Percentiles rank a stretch among this genome's conserved stretches.
These are phyloP conservation scores for Coix lacrymajobi DNA, from an alignment of 176 grass and related monocot genomes.

Conservation along the genomic window DNA sequence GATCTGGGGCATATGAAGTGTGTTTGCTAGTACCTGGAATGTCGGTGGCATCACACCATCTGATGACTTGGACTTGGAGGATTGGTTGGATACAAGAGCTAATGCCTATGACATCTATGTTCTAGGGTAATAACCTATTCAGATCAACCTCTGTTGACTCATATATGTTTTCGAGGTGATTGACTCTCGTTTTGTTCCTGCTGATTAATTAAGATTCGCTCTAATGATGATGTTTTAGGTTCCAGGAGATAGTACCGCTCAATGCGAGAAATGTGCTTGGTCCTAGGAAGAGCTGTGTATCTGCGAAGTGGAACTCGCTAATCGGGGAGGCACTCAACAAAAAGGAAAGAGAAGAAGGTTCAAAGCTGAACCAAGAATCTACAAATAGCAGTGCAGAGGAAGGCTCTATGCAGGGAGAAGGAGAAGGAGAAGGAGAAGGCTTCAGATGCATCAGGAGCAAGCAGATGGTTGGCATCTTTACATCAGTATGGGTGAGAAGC, in stretches of 20 bases:
- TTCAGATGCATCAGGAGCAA: conserved; percentile 83
- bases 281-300: conserved; percentile 54
- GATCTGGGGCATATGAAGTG: conserved; percentile 43
- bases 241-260: conserved; percentile 93
- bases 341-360: neutral
- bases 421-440: neutral
- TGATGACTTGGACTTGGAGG: conserved; percentile 72
- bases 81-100: conserved; percentile 66
- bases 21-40: conserved; percentile 94
- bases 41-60: conserved; percentile 63
- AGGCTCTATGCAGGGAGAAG: neutral
- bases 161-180: neutral
- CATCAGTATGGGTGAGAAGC: conserved; percentile 64
- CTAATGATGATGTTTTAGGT: conserved; percentile 43
- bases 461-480: conserved; percentile 97
- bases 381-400: conserved; percentile 31
- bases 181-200: neutral
- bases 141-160: neutral
- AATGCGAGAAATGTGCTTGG: conserved; percentile 84
- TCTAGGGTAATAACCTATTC: conserved; percentile 65
- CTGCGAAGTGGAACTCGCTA: conserved; percentile 77
- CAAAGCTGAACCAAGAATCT: conserved; percentile 20
- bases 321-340: conserved; percentile 67
- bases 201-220: conserved; percentile 21
- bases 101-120: conserved; percentile 87